A percentile compares a stretch with the other conserved stretches of the same genome.
phyloP scores from a whole-genome alignment of 805 yeast species.

The Wickerhamomyces strasburgensis region DNA sequence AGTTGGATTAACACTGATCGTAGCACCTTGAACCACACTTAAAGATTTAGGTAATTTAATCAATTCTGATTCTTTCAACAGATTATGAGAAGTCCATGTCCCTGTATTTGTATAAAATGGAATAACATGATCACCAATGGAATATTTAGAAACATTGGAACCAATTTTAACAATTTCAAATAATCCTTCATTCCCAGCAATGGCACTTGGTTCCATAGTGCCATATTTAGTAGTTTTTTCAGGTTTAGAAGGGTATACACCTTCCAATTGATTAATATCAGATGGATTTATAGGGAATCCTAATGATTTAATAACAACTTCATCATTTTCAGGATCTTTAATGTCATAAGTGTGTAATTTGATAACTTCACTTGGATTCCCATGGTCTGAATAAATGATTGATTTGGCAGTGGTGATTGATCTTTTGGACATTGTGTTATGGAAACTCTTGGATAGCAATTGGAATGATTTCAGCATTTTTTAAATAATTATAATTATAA shows the following conservation, averaged over 20 bases:
- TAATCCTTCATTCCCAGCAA: conserved; percentile 92
- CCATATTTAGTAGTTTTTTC: conserved; percentile 46
- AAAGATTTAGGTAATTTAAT: conserved; percentile 50
- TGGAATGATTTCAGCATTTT: too few species aligned
- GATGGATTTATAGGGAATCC: conserved; percentile 91
- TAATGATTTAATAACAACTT: conserved; percentile 59
- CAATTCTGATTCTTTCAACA: conserved; percentile 47
- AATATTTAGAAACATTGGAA: conserved; percentile 38
- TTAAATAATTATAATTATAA: too few species aligned
- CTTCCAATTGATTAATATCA: conserved; percentile 79
- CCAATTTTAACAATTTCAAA: conserved; percentile 82
- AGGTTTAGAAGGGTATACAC: conserved; percentile 80
- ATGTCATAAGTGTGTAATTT: conserved; percentile 47
- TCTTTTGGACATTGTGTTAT: conserved; percentile 14
- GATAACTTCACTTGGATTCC: conserved; percentile 56
- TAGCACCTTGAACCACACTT: conserved; percentile 66
- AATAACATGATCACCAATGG: conserved; percentile 82
- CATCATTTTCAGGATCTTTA: conserved; percentile 39
- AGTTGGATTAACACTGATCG: conserved; percentile 86
- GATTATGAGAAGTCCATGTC: conserved; percentile 86
- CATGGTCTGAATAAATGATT: conserved; percentile 62
- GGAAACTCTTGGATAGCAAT: background rate
- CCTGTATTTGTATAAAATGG: conserved; percentile 79
- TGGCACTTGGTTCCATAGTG: conserved; percentile 63
- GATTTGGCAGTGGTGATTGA: conserved; percentile 48